phyloP scores from a whole-genome alignment of 106 monocot species.

The Chionographis japonica region DNA sequence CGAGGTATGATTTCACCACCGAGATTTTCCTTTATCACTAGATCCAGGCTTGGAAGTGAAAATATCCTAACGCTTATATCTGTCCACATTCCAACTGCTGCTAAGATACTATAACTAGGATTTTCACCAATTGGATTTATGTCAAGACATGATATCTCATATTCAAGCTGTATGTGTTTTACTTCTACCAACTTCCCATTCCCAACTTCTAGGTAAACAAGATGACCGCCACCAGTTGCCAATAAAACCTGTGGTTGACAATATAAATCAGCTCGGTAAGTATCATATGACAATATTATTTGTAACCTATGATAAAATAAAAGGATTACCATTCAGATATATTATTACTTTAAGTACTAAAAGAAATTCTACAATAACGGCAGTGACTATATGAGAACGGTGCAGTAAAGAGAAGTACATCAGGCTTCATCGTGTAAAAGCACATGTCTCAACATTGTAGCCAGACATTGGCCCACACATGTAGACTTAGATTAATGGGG shows the following conservation, averaged over 20 bases:
- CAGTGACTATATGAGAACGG: too few relatives aligned
- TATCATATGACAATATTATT: too few relatives aligned
- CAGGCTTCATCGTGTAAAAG: too few relatives aligned
- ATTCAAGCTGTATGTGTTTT: constrained; percentile 75
- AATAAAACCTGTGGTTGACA: constrained; percentile 59
- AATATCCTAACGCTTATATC: constrained; percentile 93
- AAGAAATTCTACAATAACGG: too few relatives aligned
- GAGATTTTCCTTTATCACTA: constrained; percentile 67
- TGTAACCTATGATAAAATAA: too few relatives aligned
- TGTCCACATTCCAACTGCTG: constrained; percentile 99
- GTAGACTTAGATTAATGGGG: too few relatives aligned
- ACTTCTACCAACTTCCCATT: constrained; percentile 70
- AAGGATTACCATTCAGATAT: too few relatives aligned
- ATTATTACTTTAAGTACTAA: too few relatives aligned
- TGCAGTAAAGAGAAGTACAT: too few relatives aligned
- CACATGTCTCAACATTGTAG: too few relatives aligned
- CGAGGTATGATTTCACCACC: constrained; percentile 98
- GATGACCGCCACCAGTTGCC: constrained; percentile 92
- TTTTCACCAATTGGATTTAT: constrained; percentile 89
- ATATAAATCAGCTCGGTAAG: background rate
- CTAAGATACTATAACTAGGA: constrained; percentile 53
- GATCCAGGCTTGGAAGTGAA: constrained; percentile 73
- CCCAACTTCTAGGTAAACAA: constrained; percentile 90
- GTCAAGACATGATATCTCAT: constrained; percentile 95
- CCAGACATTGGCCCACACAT: too few relatives aligned